A percentile compares a stretch with the other conserved stretches of the same genome.
Evolutionary conservation across 495 filamentous ascomycete species (phyloP).

Genomic region (Articulospora tetracladia): DNA sequence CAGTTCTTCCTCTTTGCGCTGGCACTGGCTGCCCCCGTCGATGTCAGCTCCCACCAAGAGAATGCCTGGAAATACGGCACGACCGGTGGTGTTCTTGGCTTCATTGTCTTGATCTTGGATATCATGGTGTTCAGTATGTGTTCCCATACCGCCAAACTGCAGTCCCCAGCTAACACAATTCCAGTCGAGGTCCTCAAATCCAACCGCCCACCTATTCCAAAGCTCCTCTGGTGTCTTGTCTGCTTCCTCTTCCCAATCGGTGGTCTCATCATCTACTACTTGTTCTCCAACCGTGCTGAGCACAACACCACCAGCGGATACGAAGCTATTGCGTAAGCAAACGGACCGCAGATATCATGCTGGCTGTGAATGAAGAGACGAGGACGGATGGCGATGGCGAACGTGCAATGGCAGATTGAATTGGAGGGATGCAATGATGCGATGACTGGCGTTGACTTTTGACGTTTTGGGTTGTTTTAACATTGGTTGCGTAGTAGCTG

Average conservation of each 20-base stretch:
- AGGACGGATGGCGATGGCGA: not conserved
- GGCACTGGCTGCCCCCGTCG: slow-evolving; percentile 34
- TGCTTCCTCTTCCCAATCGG: slow-evolving; percentile 49
- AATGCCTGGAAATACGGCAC: slow-evolving; percentile 39
- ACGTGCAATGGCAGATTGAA: not conserved
- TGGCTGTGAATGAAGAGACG: not conserved
- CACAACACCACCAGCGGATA: slow-evolving; percentile 38
- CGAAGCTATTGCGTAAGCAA: slow-evolving; percentile 36
- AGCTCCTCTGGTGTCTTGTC: slow-evolving; percentile 45
- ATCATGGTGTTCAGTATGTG: slow-evolving; percentile 44
- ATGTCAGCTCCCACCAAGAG: not conserved
- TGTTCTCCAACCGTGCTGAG: slow-evolving; percentile 47
- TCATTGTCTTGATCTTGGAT: slow-evolving; percentile 46
- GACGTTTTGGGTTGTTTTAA: not conserved
- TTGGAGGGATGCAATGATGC: not conserved
- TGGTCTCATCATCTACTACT: slow-evolving; percentile 45
- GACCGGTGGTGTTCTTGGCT: slow-evolving; percentile 43
- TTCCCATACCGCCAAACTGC: not conserved
- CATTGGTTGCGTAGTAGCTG: not conserved
- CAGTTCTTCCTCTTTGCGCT: slow-evolving; percentile 39
- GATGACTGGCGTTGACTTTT: not conserved
- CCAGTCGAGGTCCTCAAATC: slow-evolving; percentile 51
- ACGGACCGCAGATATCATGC: not conserved
- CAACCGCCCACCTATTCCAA: slow-evolving; percentile 39
- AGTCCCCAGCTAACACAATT: not conserved